phyloP scores from a whole-genome alignment of 495 filamentous ascomycete genomes.

The Xylaria nigripes region DNA sequence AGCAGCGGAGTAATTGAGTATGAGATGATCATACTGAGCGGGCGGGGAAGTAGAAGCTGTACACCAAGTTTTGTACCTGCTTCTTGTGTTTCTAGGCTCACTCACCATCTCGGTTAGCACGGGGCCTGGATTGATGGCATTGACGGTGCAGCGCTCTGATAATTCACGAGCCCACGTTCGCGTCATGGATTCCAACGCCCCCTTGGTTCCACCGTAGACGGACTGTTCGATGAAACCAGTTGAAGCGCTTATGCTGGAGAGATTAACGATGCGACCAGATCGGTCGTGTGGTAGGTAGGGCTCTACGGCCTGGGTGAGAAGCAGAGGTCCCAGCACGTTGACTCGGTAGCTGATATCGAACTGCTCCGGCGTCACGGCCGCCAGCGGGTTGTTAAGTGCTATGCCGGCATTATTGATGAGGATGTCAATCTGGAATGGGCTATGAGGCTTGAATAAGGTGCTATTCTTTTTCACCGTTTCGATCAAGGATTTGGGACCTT shows the following conservation, averaged over 20 bases:
- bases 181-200: constrained; percentile 86
- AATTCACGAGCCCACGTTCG: constrained; percentile 81
- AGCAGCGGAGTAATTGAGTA: background rate
- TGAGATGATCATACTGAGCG: no score
- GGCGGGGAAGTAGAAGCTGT: no score
- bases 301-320: constrained; percentile 63
- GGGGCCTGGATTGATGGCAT: constrained; percentile 82
- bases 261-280: constrained; percentile 69
- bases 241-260: constrained; percentile 61
- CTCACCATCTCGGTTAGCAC: constrained; percentile 73
- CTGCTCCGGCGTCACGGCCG: constrained; percentile 48
- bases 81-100: background rate
- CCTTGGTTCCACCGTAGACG: constrained; percentile 85
- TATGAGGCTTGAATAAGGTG: constrained; percentile 18
- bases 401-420: constrained; percentile 81
- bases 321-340: constrained; percentile 80
- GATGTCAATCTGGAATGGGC: constrained; percentile 67
- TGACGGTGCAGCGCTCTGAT: constrained; percentile 69
- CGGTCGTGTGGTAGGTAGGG: constrained; percentile 67
- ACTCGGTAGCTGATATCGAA: constrained; percentile 67
- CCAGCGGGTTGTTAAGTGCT: constrained; percentile 50
- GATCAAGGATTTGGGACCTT: constrained; percentile 33
- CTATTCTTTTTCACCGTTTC: constrained; percentile 19
- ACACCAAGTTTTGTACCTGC: no score
- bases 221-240: constrained; percentile 63